phyloP scores from a whole-genome alignment of 768 basidiomycete species.

The Tricholoma terreum region DNA sequence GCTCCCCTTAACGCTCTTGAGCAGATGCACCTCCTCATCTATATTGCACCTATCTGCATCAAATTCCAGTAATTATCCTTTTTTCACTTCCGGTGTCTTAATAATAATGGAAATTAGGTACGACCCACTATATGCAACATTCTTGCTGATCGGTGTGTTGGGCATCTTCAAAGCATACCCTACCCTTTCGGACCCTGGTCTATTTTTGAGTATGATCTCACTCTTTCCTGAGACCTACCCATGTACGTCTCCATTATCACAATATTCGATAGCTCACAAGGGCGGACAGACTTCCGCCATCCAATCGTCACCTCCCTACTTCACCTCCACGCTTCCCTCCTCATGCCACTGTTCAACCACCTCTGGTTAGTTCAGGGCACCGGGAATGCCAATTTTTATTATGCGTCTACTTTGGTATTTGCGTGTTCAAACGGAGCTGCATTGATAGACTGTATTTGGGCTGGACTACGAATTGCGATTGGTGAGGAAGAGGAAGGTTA shows the following conservation, averaged over 20 bases:
- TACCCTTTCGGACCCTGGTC: conserved; percentile 81
- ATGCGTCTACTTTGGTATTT: conserved; percentile 92
- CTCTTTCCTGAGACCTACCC: conserved; percentile 83
- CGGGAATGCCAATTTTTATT: conserved; percentile 98
- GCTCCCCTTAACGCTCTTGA: background rate
- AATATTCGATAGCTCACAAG: background rate
- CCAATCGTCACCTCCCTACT: conserved; percentile 82
- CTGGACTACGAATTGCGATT: conserved; percentile 75
- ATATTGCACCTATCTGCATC: conserved; percentile 79
- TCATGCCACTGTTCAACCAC: conserved; percentile 88
- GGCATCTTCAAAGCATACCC: conserved; percentile 91
- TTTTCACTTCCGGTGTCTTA: background rate
- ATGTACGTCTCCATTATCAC: conserved; percentile 48
- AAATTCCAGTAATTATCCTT: conserved; percentile 69
- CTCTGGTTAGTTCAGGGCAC: conserved; percentile 90
- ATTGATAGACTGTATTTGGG: conserved; percentile 77
- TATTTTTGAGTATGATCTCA: conserved; percentile 78
- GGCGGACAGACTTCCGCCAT: conserved; percentile 67
- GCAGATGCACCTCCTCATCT: conserved; percentile 80
- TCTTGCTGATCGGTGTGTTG: conserved; percentile 72
- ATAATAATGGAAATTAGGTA: conserved; percentile 44
- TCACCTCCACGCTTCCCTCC: conserved; percentile 77
- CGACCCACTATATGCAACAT: conserved; percentile 79
- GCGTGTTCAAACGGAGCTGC: conserved; percentile 86
- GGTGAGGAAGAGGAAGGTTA: conserved; percentile 51